Conservation (phyloP, 495 filamentous ascomycete genomes). For the Poronia punctata region DNA sequence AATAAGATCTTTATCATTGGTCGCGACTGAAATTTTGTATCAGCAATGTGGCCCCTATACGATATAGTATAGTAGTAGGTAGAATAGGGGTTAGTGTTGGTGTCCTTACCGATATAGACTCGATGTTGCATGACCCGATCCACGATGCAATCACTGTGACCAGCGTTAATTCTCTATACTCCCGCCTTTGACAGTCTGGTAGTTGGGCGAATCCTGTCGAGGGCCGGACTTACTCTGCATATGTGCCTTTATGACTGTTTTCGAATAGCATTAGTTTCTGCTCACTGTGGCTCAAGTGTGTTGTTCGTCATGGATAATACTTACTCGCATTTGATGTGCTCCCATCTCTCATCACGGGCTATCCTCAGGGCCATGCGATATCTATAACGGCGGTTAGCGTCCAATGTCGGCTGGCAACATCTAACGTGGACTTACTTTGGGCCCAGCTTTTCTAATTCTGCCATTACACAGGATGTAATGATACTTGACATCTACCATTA, state of each 20-base stretch:
- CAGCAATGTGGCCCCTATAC: too few species aligned
- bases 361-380: constrained; percentile 80
- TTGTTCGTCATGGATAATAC: background rate
- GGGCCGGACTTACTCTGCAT: constrained; percentile 9
- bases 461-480: constrained; percentile 66
- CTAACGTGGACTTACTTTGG: constrained; percentile 46
- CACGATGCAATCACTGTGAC: constrained; percentile 67
- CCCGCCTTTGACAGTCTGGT: too few species aligned
- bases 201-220: too few species aligned
- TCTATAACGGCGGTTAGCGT: constrained; percentile 1
- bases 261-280: background rate
- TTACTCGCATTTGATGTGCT: constrained; percentile 37
- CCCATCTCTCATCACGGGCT: constrained; percentile 87
- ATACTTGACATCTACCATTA: too few species aligned
- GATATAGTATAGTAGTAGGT: constrained; percentile 38
- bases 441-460: constrained; percentile 88
- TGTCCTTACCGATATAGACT: constrained; percentile 14
- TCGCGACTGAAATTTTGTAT: constrained; percentile 50
- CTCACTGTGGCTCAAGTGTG: background rate
- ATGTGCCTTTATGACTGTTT: constrained; percentile 12
- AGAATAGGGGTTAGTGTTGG: background rate
- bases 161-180: too few species aligned
- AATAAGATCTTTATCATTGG: constrained; percentile 81
- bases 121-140: constrained; percentile 60
- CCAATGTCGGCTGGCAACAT: background rate